Percentiles rank a stretch among this genome's conserved stretches.
These are phyloP conservation scores for Ustilago bromivora DNA, from an alignment of 1,284 basidiomycete species.

Conservation along the genomic window DNA sequence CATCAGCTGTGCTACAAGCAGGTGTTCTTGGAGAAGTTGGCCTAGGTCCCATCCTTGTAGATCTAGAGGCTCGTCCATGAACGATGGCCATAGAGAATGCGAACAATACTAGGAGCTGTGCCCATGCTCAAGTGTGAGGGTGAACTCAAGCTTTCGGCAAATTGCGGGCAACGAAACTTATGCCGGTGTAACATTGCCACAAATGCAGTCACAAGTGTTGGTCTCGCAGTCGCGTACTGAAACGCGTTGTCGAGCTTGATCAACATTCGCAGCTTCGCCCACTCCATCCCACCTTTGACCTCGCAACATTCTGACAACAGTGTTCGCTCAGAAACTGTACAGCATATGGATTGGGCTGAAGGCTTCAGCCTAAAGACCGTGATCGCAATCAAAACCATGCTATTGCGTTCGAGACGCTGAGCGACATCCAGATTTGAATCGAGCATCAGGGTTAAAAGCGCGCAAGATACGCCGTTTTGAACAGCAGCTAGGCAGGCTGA, in stretches of 20 bases:
- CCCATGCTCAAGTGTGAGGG: background rate
- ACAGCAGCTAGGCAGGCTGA: background rate
- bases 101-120: background rate
- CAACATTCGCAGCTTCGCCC: background rate
- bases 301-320: background rate
- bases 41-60: background rate
- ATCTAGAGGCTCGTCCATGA: background rate
- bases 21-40: slow-evolving; percentile 17
- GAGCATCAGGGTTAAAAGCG: background rate
- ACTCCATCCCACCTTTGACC: background rate
- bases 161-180: background rate
- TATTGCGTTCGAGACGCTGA: background rate
- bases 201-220: slow-evolving; percentile 8
- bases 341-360: background rate
- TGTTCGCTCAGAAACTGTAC: background rate
- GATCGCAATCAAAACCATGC: background rate
- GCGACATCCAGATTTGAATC: background rate
- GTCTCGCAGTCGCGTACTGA: background rate
- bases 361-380: background rate
- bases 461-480: slow-evolving; percentile 1
- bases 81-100: background rate
- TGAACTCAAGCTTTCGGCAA: background rate
- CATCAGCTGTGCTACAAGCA: slow-evolving; percentile 50
- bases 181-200: background rate
- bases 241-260: background rate